Percentiles rank a stretch among this genome's conserved stretches.
Evolutionary conservation across 202 grass and related monocot genomes (phyloP).

Genomic region (Schoenoplectus tabernaemontani): DNA sequence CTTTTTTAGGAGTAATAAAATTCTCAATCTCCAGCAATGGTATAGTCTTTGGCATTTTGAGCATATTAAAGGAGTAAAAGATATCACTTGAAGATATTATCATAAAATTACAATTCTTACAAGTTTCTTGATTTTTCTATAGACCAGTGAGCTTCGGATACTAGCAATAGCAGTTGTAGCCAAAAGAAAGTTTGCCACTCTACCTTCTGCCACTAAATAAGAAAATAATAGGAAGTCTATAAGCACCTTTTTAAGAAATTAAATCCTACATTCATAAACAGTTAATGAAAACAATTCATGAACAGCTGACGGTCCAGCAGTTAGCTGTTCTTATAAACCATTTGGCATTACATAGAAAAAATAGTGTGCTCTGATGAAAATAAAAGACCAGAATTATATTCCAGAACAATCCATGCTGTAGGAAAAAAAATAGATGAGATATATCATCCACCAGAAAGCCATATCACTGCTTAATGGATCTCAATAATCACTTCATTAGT

Average conservation of each 20-base stretch:
- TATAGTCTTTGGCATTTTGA: background rate
- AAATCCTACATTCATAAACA: background rate
- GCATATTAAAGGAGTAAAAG: background rate
- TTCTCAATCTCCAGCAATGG: background rate
- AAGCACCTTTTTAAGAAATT: background rate
- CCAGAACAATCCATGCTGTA: background rate
- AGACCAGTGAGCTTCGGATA: slow-evolving; percentile 36
- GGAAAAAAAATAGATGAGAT: background rate
- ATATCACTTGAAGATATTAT: slow-evolving; percentile 9
- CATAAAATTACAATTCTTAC: slow-evolving; percentile 41
- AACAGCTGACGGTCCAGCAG: background rate
- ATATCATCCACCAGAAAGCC: background rate
- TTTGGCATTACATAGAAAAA: background rate
- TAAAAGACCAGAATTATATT: background rate
- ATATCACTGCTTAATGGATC: background rate
- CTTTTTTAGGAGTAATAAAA: background rate
- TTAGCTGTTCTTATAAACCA: background rate
- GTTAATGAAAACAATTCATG: background rate
- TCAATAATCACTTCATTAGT: background rate
- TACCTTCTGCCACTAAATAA: slow-evolving; percentile 83
- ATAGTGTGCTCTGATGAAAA: background rate
- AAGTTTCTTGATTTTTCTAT: slow-evolving; percentile 40
- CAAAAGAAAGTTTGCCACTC: slow-evolving; percentile 81
- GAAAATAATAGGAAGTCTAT: slow-evolving; percentile 6
- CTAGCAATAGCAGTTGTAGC: slow-evolving; percentile 54